phyloP scores from a whole-genome alignment of 2,329 filamentous ascomycete species.

The Claviceps maximensis region DNA sequence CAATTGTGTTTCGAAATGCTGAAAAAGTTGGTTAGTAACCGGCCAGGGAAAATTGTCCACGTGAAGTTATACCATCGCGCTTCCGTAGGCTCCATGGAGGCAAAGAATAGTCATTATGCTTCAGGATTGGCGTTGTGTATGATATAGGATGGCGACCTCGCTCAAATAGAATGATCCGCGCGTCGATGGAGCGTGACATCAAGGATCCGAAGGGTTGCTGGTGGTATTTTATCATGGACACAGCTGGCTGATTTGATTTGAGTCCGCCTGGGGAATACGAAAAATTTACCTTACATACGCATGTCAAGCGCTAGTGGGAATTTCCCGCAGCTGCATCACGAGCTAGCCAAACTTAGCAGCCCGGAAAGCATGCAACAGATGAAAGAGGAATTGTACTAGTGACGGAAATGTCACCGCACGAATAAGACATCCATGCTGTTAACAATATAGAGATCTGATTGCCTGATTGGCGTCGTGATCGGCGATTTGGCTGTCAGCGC shows the following conservation, averaged over 20 bases:
- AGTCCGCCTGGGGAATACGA: background rate
- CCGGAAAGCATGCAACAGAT: background rate
- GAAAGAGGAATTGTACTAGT: background rate
- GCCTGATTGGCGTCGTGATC: background rate
- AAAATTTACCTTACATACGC: background rate
- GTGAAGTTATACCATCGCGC: background rate
- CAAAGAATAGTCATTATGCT: conserved; percentile 4
- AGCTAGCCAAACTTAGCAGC: background rate
- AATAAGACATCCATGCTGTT: background rate
- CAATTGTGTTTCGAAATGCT: conserved; percentile 3
- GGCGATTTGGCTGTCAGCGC: background rate
- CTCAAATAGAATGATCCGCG: background rate
- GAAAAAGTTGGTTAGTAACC: background rate
- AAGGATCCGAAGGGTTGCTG: background rate
- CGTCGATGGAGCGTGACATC: background rate
- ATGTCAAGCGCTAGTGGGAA: background rate
- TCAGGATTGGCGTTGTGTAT: background rate
- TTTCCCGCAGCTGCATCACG: background rate
- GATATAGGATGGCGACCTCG: background rate
- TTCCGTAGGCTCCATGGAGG: conserved; percentile 4
- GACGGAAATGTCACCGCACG: background rate
- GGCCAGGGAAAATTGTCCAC: too few species aligned
- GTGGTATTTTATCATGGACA: background rate
- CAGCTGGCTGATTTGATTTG: background rate
- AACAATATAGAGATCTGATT: background rate